Base-by-base conservation (phyloP, 805 yeast genomes). In the Wickerhamomyces kurtzmanii region DNA sequence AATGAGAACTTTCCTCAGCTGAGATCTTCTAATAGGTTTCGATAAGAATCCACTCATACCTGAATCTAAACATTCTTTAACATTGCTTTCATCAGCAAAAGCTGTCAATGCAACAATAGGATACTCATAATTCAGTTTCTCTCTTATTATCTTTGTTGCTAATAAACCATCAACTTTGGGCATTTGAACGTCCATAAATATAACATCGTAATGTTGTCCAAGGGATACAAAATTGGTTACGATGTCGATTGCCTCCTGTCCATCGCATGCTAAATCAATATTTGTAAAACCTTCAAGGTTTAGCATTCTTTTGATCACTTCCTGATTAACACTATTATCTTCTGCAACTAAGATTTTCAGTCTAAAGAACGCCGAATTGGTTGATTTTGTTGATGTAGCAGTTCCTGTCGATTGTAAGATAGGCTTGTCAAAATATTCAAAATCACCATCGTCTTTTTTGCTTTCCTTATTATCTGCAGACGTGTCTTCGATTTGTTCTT, bases 131-230 rank as follows among this genome's bases (percentile, higher is more conserved):
- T 65, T 57, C 34, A 81, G 51, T 24, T 79, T 75, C 12, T 61
- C 54, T 24, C 96, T 62, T 20, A 89, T 79, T 44, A 68, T 62
- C 35, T 62, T 71, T 0, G 97, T 86, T 0, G 96, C 94, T 15
- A 74, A 62, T 17, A 87, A 57, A 3, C 98, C 98, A 49, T 89
- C 96, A 39, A 86, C 65, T 43, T 73, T 77, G 5, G 97, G 97
- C 97, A 87, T 89, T 54, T 89, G 96, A 28, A 89, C 93, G 53
- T 89, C 98, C 98, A 89, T 89, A 47, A 89, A 83, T 2, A 91
- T 72, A 30, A 89, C 55, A 48, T 84, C 89, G 49, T 65, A 85
- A 11, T 49, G 43, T 17, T 33, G 13, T 15, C 37, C 39, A 4
- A 27, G 34, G 5, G 29, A 37, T 15, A 57, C 42, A 2, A 75